These are phyloP conservation scores for Fusarium chlamydosporum DNA, from an alignment of 2,329 filamentous ascomycete species.

Conservation along the genomic window DNA sequence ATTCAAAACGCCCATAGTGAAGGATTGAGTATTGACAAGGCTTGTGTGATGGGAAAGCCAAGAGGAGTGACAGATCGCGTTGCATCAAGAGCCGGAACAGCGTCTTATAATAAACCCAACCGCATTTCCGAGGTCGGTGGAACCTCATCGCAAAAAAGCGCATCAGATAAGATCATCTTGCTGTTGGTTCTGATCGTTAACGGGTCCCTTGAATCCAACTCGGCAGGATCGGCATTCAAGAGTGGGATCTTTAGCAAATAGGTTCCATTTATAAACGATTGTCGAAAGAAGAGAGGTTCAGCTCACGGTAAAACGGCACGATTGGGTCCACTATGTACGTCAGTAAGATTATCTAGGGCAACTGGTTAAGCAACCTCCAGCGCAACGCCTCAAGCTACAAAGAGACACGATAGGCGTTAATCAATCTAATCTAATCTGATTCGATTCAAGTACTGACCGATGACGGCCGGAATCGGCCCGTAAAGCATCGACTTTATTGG, in stretches of 20 bases:
- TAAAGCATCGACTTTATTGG: background rate
- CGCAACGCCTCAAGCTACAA: no score
- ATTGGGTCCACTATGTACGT: constrained; percentile 20
- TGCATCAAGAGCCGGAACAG: constrained; percentile 3
- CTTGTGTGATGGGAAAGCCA: background rate
- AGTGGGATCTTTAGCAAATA: constrained; percentile 21
- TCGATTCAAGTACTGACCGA: background rate
- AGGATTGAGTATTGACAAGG: background rate
- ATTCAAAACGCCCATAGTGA: constrained; percentile 17
- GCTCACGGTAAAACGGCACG: constrained; percentile 30
- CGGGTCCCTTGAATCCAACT: constrained; percentile 1
- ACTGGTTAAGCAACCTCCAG: background rate
- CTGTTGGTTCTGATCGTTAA: constrained; percentile 24
- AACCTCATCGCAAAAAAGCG: constrained; percentile 26
- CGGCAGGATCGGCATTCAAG: constrained; percentile 39
- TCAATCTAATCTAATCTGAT: constrained; percentile 47
- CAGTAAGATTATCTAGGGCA: constrained; percentile 14
- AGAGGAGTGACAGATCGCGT: background rate
- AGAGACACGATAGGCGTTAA: background rate
- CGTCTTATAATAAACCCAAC: constrained; percentile 4
- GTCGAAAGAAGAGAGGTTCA: constrained; percentile 9
- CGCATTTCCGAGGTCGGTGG: constrained; percentile 16
- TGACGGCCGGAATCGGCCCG: background rate
- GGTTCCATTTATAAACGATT: constrained; percentile 5
- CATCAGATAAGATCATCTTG: constrained; percentile 47